phyloP scores from a whole-genome alignment of 371 early-diverging fungal species.

The Mucor mucedo region DNA sequence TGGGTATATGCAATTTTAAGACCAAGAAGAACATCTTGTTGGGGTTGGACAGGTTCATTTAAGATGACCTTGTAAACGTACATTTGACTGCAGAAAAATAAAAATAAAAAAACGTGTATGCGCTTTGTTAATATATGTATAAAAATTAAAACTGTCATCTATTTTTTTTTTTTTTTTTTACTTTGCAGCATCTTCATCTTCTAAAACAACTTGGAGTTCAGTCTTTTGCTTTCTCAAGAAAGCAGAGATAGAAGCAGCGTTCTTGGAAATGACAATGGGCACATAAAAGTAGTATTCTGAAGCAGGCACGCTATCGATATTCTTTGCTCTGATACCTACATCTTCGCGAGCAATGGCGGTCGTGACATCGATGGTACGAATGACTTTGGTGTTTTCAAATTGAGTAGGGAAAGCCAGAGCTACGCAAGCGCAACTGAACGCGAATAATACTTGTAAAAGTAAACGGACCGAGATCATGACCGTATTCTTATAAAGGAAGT shows the following conservation, averaged over 20 bases:
- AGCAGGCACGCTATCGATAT: conserved; percentile 47
- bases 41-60: conserved; percentile 59
- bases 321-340: conserved; percentile 63
- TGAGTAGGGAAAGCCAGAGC: conserved; percentile 38
- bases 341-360: conserved; percentile 65
- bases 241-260: conserved; percentile 54
- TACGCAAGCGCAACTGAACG: conserved; percentile 16
- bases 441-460: conserved; percentile 18
- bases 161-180: conserved; percentile 27
- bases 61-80: conserved; percentile 71
- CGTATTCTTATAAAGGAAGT: neutral
- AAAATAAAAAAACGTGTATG: neutral
- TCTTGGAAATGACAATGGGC: conserved; percentile 33
- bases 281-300: conserved; percentile 63
- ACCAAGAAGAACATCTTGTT: conserved; percentile 71
- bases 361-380: conserved; percentile 70
- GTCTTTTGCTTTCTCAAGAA: conserved; percentile 59
- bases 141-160: neutral
- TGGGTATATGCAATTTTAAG: conserved; percentile 67
- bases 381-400: conserved; percentile 64
- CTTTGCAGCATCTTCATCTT: conserved; percentile 42
- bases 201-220: conserved; percentile 38
- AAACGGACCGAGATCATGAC: conserved; percentile 27
- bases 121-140: neutral
- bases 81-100: conserved; percentile 39